Base-by-base conservation (phyloP, 2,329 filamentous ascomycete genomes). In the Coniella lustricola region DNA sequence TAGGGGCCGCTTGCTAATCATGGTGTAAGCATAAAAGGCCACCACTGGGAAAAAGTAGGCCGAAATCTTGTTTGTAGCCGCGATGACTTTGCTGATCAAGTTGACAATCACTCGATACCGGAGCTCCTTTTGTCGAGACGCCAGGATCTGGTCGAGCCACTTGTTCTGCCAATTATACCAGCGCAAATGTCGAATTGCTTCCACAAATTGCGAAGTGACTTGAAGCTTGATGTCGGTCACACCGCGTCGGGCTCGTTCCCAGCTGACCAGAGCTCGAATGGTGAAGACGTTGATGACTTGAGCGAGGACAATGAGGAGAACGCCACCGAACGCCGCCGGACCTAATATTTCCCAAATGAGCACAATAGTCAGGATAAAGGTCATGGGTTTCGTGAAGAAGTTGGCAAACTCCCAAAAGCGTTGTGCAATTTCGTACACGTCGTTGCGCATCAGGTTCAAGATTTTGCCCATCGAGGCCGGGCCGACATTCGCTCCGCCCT, bases 381-480 rank as follows among this genome's bases (percentile, higher is more conserved):
- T 85, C 14, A 93, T 65, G 0, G 90, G 90, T 53, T 85, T 87
- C 3, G 83, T 83, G 35, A 94, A 69, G 2, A 95, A 69, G n/a
- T 73, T 73, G 2, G 85, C 77, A 45, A 93, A 86, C 52, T 95
- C 90, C 90, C 90, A 95, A 58, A 95, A 93, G 37, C 86, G 71
- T 59, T 91, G 87, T 3, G 87, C 79, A 34, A 91, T 80, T 61
- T 90, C 85, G 60, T 91, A 93, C 0, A 85, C 87, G 62, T 93
- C 87, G 50, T 77, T 82, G 42, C 88, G 82, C 72, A 95, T 86
- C 2, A 95, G 67, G 58, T 95, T 95, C 52, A 95, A 76, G 44
- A 95, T 93, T 61, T 95, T 95, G 7, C 90, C 90, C 67, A 90
- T 91, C 0, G 87, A 89, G 0, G 90, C 88, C 2, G 85, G 78